Evolutionary conservation across 257 asterid species (phyloP), one percentile per base, ranked within the genome.

Genomic region (Phtheirospermum japonicum): DNA sequence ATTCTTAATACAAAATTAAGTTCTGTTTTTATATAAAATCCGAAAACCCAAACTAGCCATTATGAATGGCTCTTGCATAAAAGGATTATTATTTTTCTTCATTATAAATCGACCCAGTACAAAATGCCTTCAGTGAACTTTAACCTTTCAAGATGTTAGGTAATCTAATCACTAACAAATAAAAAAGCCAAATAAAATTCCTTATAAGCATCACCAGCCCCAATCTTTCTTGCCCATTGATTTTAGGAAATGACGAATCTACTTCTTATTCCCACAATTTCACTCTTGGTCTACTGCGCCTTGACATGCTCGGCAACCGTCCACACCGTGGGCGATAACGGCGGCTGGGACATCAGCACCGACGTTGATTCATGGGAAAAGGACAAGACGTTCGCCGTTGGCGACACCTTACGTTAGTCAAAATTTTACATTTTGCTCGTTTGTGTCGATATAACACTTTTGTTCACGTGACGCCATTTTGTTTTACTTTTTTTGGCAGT

Each of bases 271-370:
- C 71, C 67, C 13, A 54, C 73, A 5, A 17, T 75, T 9, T 3
- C 68, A 8, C 53, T 80, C 59, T 16, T 76, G 30, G 53, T 72
- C 30, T 54, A 61, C 23, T 59, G 59, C 39, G 45, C 68, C 17
- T 63, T 70, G 34, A 71, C 73, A 74, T 71, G 79, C 63, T 73
- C 83, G 7, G 88, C 90, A 16, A 77, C 84, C 10, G 56, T 77
- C 13, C 73, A 83, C 66, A 67, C 63, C 3, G 93, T 90, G 23
- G 97, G 97, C 3, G 96, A 78, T 18, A 87, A 1, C 76, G 66
- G 87, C 46, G 97, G 97, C 19, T 90, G 97, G 97, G 97, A 90
- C 60, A 85, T 90, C 60, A 90, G 97, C 75, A 82, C 97, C 5
- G 83, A 87, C 64, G 77, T 85, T 9, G 90, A 85, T 51, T 37